Evolutionary conservation across 257 asterid genomes (phyloP).

Genomic region (Solanum pimpinellifolium): DNA sequence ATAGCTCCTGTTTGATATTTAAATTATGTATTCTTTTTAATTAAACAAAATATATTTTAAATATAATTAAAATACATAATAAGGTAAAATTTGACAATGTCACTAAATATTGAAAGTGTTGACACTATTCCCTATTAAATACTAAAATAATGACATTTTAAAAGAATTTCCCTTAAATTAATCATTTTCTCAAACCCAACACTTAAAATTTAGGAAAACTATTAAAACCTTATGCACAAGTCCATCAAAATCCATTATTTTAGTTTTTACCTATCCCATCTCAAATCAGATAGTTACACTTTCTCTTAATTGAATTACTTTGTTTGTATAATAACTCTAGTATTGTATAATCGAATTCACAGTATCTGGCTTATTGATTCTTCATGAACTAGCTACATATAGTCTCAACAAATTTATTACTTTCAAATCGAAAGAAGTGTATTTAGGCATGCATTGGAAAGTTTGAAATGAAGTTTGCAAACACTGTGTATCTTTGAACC

Average conservation of each 20-base stretch:
- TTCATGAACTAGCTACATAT: background rate
- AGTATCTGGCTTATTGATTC: background rate
- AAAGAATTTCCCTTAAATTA: no score
- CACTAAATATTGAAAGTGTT: no score
- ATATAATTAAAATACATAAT: no score
- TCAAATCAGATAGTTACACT: background rate
- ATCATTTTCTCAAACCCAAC: background rate
- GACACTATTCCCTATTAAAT: no score
- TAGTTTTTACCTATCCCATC: background rate
- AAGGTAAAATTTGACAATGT: no score
- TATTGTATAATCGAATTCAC: background rate
- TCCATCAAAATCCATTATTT: background rate
- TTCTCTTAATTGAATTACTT: background rate
- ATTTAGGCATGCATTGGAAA: background rate
- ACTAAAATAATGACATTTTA: no score
- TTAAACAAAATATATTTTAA: no score
- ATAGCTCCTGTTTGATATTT: no score
- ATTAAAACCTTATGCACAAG: background rate
- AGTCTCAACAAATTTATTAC: background rate
- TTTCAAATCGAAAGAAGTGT: background rate
- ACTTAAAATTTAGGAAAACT: background rate
- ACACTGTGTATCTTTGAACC: background rate
- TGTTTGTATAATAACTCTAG: background rate
- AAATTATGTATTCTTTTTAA: no score
- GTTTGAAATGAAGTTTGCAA: background rate